Evolutionary conservation across 352 stramenopile species (phyloP).

Genomic region (Globisporangium solare): DNA sequence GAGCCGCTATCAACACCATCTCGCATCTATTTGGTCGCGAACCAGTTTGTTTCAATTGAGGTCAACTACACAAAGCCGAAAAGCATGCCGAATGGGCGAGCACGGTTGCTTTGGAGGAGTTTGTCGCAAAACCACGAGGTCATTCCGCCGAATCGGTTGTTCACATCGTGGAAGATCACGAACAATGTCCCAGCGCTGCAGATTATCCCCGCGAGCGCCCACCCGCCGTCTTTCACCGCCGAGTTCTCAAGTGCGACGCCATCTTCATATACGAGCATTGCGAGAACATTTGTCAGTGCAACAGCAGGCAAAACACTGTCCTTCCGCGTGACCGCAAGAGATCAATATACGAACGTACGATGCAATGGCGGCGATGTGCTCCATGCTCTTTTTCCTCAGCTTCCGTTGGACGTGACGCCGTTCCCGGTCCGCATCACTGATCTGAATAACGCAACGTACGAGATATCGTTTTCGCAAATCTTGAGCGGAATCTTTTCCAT

Average conservation of each 20-base stretch:
- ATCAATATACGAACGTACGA: conserved; percentile 36
- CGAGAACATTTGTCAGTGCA: conserved; percentile 1
- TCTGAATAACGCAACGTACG: conserved; percentile 34
- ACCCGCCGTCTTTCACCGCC: conserved; percentile 33
- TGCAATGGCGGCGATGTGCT: conserved; percentile 32
- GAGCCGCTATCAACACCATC: conserved; percentile 11
- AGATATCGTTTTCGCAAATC: conserved; percentile 30
- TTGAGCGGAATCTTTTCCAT: conserved; percentile 36
- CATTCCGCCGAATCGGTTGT: conserved; percentile 36
- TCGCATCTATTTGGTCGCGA: conserved; percentile 22
- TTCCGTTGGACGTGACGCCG: conserved; percentile 8
- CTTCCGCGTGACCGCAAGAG: conserved; percentile 35
- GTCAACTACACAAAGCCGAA: conserved; percentile 48
- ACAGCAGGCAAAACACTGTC: conserved; percentile 17
- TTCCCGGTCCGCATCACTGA: conserved; percentile 24
- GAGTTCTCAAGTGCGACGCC: conserved; percentile 16
- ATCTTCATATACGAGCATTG: not conserved
- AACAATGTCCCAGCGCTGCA: conserved; percentile 50
- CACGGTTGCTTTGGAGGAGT: conserved; percentile 54
- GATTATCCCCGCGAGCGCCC: conserved; percentile 25
- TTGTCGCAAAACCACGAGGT: conserved; percentile 37
- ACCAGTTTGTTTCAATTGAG: conserved; percentile 37
- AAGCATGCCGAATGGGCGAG: conserved; percentile 22
- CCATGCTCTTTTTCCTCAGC: conserved; percentile 31
- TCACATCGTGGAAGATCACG: conserved; percentile 47